Evolutionary conservation across 1,284 basidiomycete species (phyloP), one percentile per base, ranked within the genome.

Genomic region (Mycena sp.): DNA sequence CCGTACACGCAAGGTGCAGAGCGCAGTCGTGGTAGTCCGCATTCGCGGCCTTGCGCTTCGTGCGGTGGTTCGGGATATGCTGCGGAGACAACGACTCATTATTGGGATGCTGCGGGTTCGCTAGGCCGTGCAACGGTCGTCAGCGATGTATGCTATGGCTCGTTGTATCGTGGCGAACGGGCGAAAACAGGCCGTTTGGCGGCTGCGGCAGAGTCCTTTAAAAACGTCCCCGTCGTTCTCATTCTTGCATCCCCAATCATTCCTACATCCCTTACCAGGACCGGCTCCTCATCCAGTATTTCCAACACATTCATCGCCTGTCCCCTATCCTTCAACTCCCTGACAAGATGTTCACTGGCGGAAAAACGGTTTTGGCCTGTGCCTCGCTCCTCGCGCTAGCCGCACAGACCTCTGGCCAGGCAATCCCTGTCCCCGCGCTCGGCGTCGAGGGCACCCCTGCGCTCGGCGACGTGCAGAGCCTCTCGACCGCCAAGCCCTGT

Each of bases 381-480:
- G 65, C 58, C 54, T 55, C 61, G 17, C 16, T 65, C 21, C 37
- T 67, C 19, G 58, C 58, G 61, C 65, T 67, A 38, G 62, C 46
- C 49, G 54, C 65, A 1, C 65, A 67, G 29, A 56, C 62, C 6
- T 48, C 58, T 23, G 65, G 49, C 10, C 65, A 67, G 12, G 65
- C 65, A 2, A 58, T 61, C 23, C 65, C 65, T 9, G 63, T 61
- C 54, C 68, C 68, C 2, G 68, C 67, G n/a, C 67, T 72, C 51
- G 69, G 71, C 44, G 70, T 71, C 3, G 41, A 59, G 12, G 69
- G 70, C 4, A 23, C 54, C 3, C 67, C 68, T 43, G 60, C 56
- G 11, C 70, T 70, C 32, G 59, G 41, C 21, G 70, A 72, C 40
- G 68, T 69, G 12, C 70, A 71, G 63, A 56, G 69, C 10, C 70